Conservation (phyloP, 352 stramenopile genomes). For the Nothophytophthora sp. region DNA sequence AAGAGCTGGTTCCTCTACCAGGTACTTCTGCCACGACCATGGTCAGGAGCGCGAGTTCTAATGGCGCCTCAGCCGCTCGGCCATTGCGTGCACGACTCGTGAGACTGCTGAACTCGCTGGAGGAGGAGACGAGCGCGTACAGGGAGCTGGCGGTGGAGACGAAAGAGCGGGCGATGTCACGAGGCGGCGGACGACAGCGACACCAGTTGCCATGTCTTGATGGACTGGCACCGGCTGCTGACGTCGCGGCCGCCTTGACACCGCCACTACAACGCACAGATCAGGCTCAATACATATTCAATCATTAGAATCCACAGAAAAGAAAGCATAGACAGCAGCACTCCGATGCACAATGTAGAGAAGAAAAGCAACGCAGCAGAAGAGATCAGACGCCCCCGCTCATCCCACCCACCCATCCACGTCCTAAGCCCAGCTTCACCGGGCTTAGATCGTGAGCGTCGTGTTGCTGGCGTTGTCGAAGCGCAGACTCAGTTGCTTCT, state of each 20-base stretch:
- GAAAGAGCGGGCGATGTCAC: slow-evolving; percentile 16
- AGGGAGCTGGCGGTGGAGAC: slow-evolving; percentile 24
- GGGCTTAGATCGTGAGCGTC: slow-evolving; percentile 76
- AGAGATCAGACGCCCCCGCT: too few species aligned
- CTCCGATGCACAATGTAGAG: neutral
- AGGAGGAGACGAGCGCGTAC: slow-evolving; percentile 66
- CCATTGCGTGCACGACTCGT: slow-evolving; percentile 65
- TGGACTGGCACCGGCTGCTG: neutral
- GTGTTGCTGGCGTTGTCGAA: slow-evolving; percentile 87
- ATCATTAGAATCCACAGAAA: slow-evolving; percentile 3
- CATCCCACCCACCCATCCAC: too few species aligned
- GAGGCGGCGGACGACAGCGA: slow-evolving; percentile 6
- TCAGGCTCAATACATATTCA: slow-evolving; percentile 1
- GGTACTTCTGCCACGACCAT: slow-evolving; percentile 10
- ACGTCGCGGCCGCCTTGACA: slow-evolving; percentile 1
- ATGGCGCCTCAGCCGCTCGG: slow-evolving; percentile 9
- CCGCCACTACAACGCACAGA: slow-evolving; percentile 2
- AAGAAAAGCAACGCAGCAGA: neutral
- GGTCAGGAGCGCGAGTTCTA: slow-evolving; percentile 12
- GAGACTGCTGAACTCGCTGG: slow-evolving; percentile 61
- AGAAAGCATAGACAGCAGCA: slow-evolving; percentile 9
- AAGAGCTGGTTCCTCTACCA: slow-evolving; percentile 3
- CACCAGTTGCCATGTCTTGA: slow-evolving; percentile 21
- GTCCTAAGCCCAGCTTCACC: too few species aligned
- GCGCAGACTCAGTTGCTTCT: slow-evolving; percentile 86